Base-by-base conservation (phyloP, 495 filamentous ascomycete species). In the Aspergillus egyptiacus region DNA sequence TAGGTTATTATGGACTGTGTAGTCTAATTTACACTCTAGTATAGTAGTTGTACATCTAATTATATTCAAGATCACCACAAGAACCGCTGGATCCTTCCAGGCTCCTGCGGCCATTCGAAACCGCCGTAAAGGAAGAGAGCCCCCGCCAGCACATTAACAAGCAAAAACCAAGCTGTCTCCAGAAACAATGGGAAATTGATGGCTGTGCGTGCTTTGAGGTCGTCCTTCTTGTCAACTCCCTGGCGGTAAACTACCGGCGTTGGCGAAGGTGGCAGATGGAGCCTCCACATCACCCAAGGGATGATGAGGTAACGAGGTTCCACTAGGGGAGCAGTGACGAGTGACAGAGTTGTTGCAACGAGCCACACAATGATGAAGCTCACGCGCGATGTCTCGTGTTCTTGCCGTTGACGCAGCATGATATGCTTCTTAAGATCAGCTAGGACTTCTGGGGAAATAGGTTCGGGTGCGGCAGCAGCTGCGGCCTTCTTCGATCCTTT, bases 281-380 rank as follows among this genome's bases (percentile, higher is more conserved):
- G 67, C 7, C 94, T 75, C 87, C 89, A 98, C 60, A 96, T 80
- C 22, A 96, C 79, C 93, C 93, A 98, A 0, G 91, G 91, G 2
- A 95, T 73, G 60, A 97, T 91, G 61, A 94, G 91, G 61, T 98
- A 98, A 4, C 93, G 78, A 2, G 90, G 91, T 58, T 98, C 93
- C 9, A 98, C 91, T 2, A 98, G 76, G 2, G 93, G 89, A 0
- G 94, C 91, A 0, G 89, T 89, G 35, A 94, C 63, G 18, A 97
- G 75, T 2, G 86, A 91, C 6, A 93, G 74, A 0, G 82, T 53
- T 0, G 88, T 87, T 0, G 91, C 72, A 9, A 79, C 65, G 3
- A 95, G 69, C 77, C 84, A 90, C 31, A 95, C 70, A 22, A 84
- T 62, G 19, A 80, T 68, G 52, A 83, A 84, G 55, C 78, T 69